These are phyloP conservation scores for Hygrophila difformis DNA, from an alignment of 257 asterid species.

Conservation along the genomic window DNA sequence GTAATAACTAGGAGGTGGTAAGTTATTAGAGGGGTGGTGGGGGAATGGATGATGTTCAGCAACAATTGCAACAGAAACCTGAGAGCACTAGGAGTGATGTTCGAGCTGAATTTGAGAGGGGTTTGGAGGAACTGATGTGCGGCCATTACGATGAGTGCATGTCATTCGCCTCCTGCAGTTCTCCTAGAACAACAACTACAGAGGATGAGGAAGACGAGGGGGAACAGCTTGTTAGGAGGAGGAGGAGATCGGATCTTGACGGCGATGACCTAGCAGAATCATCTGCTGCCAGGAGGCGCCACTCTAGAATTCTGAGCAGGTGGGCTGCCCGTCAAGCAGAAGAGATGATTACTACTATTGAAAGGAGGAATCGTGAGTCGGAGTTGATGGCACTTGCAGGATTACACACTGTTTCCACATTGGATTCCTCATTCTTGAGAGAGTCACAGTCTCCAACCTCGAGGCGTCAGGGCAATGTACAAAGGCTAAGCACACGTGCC, in stretches of 20 bases:
- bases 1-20: constrained; percentile 11
- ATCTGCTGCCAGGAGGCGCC: constrained; percentile 86
- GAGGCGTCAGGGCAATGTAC: constrained; percentile 64
- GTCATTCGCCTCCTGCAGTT: constrained; percentile 87
- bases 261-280: constrained; percentile 95
- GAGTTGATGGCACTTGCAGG: constrained; percentile 89
- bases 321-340: constrained; percentile 91
- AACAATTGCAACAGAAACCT: constrained; percentile 80
- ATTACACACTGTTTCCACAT: constrained; percentile 78
- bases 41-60: constrained; percentile 65
- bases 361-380: constrained; percentile 82
- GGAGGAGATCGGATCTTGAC: constrained; percentile 90
- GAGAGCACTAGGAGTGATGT: constrained; percentile 62
- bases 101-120: constrained; percentile 76
- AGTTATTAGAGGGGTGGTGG: constrained; percentile 19
- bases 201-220: constrained; percentile 82
- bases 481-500: constrained; percentile 69
- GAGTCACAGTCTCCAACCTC: constrained; percentile 80
- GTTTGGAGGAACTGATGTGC: constrained; percentile 78
- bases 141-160: constrained; percentile 86
- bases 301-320: constrained; percentile 70
- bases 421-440: constrained; percentile 79
- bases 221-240: constrained; percentile 73
- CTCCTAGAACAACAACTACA: constrained; percentile 42
- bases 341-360: constrained; percentile 83